phyloP scores from a whole-genome alignment of 768 basidiomycete genomes.

The Pulveroboletus sp. region DNA sequence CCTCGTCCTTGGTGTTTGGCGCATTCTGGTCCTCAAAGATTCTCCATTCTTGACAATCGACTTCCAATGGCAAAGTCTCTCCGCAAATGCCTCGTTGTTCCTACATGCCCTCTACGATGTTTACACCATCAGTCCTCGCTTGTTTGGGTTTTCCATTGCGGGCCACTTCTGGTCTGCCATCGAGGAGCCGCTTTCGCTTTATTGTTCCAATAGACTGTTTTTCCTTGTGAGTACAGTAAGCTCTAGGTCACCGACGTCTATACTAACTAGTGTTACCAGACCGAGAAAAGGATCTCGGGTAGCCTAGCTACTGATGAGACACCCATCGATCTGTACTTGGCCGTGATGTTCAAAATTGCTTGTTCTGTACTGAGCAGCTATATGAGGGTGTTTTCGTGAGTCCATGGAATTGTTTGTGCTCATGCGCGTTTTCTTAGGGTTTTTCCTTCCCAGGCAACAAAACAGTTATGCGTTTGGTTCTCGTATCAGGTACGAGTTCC shows the following conservation, averaged over 20 bases:
- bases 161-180: conserved; percentile 19
- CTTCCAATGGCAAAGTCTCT: conserved; percentile 9
- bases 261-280: conserved; percentile 9
- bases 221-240: conserved; percentile 16
- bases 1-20: conserved; percentile 23
- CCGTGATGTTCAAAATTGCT: conserved; percentile 9
- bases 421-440: not conserved
- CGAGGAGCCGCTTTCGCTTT: conserved; percentile 16
- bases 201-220: conserved; percentile 21
- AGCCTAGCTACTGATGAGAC: not conserved
- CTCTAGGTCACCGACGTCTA: not conserved
- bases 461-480: conserved; percentile 6
- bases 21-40: conserved; percentile 17
- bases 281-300: conserved; percentile 17
- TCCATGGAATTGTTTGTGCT: not conserved
- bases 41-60: conserved; percentile 1
- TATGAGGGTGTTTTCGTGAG: conserved; percentile 20
- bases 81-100: conserved; percentile 2
- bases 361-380: conserved; percentile 18
- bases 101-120: conserved; percentile 20
- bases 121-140: too few relatives aligned
- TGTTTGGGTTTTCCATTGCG: conserved; percentile 10
- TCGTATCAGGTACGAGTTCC: conserved; percentile 19
- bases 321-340: conserved; percentile 7
- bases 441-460: conserved; percentile 3